phyloP scores from a whole-genome alignment of 2,329 filamentous ascomycete genomes.

The Fusarium burgessii region DNA sequence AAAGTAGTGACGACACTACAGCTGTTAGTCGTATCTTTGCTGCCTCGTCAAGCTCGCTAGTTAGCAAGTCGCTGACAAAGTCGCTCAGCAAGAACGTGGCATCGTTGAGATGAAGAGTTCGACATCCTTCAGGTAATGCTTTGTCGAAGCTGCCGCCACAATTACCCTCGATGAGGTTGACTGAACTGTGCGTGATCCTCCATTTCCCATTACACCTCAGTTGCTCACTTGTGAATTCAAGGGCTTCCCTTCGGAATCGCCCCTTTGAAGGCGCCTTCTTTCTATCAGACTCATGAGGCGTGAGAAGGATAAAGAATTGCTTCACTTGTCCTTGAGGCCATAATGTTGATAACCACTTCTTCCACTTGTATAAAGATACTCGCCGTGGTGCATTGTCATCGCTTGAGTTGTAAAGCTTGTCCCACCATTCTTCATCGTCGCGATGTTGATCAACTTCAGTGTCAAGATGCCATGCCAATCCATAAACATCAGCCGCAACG shows the following conservation, averaged over 20 bases:
- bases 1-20: not conserved
- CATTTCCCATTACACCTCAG: not conserved
- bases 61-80: not conserved
- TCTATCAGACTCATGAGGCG: not conserved
- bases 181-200: not conserved
- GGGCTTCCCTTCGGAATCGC: not conserved
- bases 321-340: not conserved
- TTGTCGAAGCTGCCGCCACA: rapidly evolving
- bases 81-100: not conserved
- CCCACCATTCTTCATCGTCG: not conserved
- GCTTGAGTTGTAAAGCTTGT: not conserved
- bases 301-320: not conserved
- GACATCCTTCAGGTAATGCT: rapidly evolving
- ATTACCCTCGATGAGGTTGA: not conserved
- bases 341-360: not conserved
- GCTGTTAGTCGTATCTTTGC: not conserved
- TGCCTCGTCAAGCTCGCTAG: not conserved
- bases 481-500: not conserved
- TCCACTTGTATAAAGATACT: not conserved
- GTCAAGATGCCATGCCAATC: not conserved
- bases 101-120: not conserved
- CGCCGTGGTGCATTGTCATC: not conserved
- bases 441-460: not conserved
- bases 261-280: not conserved
- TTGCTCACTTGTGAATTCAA: not conserved